Base-by-base conservation (phyloP, 1,284 basidiomycete species). In the Malassezia psittaci region DNA sequence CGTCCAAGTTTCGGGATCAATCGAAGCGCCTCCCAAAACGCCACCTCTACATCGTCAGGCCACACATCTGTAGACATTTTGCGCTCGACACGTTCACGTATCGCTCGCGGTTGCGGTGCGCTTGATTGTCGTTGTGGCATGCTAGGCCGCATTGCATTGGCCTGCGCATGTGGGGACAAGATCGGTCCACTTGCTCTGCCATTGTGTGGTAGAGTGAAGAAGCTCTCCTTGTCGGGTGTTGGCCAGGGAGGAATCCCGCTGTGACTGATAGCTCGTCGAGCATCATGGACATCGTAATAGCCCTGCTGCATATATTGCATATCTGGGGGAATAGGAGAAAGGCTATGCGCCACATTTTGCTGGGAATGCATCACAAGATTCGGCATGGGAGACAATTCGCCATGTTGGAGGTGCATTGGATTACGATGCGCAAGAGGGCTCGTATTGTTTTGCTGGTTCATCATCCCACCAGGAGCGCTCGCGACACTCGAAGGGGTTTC, bases 1-100 rank as follows among this genome's bases (percentile, higher is more conserved):
- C 77, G 69, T 6, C 77, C 77, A 15, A 78, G 73, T 56, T 76
- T 76, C 48, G 77, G 77, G 9, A 78, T 72, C 16, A 77, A 62
- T 5, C 68, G 68, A 35, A 77, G 68, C 18, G 77, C 77, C 53
- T 74, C 70, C 58, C 75, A 74, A 59, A 77, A 78, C 29, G 76
- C 76, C 1, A 76, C 75, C 56, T 77, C 76, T 43, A 77, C 74
- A 38, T 76, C 75, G 18, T 71, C 65, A 13, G 76, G 76, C 77
- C 77, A 78, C 12, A 78, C 75, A 18, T 77, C 74, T 16, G 72
- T 67, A 21, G 67, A 67, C 41, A 75, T 68, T 58, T 68, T 66
- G 51, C 68, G 68, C 19, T 51, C 54, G 16, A 45, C 42, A 38
- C 56, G 55, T 39, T 57, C 55, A 12, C 54, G 54, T 5, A 33